phyloP scores from a whole-genome alignment of 2,329 filamentous ascomycete species.

The Aspergillus oerlinghausenensis region DNA sequence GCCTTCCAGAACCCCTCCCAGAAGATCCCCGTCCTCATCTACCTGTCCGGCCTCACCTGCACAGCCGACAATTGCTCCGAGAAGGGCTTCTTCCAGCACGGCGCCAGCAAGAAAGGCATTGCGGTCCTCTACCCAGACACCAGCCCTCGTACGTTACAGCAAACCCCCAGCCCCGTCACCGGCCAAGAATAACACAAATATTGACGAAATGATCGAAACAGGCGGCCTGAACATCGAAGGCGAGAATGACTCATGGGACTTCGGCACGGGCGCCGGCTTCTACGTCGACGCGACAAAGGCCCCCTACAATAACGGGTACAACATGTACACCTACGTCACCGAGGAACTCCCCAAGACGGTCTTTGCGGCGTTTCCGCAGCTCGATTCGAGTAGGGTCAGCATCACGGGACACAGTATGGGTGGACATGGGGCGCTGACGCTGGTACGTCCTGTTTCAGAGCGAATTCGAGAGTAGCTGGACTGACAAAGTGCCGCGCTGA shows the following conservation, averaged over 20 bases:
- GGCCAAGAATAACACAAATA: not conserved
- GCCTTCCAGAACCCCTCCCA: conserved; percentile 49
- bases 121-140: conserved; percentile 96
- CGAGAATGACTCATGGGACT: conserved; percentile 87
- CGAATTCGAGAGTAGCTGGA: too few species aligned
- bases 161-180: not conserved
- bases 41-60: conserved; percentile 91
- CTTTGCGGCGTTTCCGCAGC: conserved; percentile 64
- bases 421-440: conserved; percentile 86
- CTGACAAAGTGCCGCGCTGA: not conserved
- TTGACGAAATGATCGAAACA: conserved; percentile 22
- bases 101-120: conserved; percentile 73
- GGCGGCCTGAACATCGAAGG: conserved; percentile 73
- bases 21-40: conserved; percentile 82
- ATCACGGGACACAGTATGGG: conserved; percentile 98
- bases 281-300: conserved; percentile 80
- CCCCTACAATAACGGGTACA: conserved; percentile 75
- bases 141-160: conserved; percentile 63
- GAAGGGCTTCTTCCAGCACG: conserved; percentile 85
- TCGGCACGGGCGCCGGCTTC: conserved; percentile 88
- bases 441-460: conserved; percentile 37
- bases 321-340: conserved; percentile 93
- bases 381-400: conserved; percentile 68
- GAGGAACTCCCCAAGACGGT: conserved; percentile 76
- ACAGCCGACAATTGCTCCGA: conserved; percentile 75